Percentiles rank a stretch among this genome's conserved stretches.
phyloP scores from a whole-genome alignment of 805 yeast species.

The Cyberlindnera saturnus region DNA sequence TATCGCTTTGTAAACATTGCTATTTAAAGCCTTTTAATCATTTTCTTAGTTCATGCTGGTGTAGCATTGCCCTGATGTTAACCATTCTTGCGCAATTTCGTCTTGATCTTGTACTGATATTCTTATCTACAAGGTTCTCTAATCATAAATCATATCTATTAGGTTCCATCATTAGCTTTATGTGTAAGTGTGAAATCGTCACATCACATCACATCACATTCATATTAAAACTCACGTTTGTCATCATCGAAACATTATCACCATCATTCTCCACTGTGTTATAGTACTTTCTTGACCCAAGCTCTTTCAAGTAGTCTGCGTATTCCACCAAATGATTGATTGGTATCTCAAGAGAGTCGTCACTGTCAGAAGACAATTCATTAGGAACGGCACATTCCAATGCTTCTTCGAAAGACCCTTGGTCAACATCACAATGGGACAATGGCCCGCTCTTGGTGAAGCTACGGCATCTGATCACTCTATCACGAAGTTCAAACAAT shows the following conservation, averaged over 20 bases:
- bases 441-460: slow-evolving; percentile 20
- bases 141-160: no score
- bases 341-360: slow-evolving; percentile 4
- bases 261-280: slow-evolving; percentile 2
- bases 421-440: slow-evolving; percentile 9
- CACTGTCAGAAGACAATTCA: background rate
- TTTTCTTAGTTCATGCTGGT: background rate
- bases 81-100: no score
- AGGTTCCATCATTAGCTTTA: background rate
- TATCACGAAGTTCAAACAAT: slow-evolving; percentile 15
- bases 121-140: no score
- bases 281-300: background rate
- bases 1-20: slow-evolving; percentile 10
- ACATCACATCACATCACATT: slow-evolving; percentile 9
- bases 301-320: background rate
- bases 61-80: no score
- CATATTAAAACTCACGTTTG: slow-evolving; percentile 17
- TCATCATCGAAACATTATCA: slow-evolving; percentile 4
- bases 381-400: slow-evolving; percentile 10
- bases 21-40: background rate
- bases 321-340: background rate
- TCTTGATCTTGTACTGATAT: no score
- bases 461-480: slow-evolving; percentile 12
- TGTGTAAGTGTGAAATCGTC: background rate
- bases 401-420: slow-evolving; percentile 2